These are phyloP conservation scores for Beverwykella pulmonaria DNA, from an alignment of 495 filamentous ascomycete species.

Conservation along the genomic window DNA sequence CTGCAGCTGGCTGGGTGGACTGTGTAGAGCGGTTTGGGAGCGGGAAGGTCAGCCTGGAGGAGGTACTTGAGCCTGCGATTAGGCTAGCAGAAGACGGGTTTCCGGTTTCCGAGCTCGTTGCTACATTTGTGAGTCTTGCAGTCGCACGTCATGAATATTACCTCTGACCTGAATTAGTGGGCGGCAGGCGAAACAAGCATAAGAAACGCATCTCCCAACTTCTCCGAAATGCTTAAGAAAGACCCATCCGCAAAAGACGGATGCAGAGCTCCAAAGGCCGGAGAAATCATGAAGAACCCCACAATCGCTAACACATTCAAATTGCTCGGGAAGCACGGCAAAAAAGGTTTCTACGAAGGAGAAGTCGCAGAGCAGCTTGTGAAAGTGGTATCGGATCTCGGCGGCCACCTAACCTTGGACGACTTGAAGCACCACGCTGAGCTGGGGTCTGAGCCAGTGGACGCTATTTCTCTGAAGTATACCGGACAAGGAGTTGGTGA, in stretches of 20 bases:
- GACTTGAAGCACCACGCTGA: slow-evolving; percentile 79
- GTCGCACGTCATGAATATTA: neutral
- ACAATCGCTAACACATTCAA: slow-evolving; percentile 81
- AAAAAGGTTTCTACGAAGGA: slow-evolving; percentile 89
- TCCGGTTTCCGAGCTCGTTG: slow-evolving; percentile 79
- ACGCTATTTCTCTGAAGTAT: slow-evolving; percentile 80
- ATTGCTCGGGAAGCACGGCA: slow-evolving; percentile 74
- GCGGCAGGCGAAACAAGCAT: slow-evolving; percentile 60
- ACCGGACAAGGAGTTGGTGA: slow-evolving; percentile 65
- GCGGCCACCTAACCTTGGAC: slow-evolving; percentile 75
- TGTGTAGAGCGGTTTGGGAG: slow-evolving; percentile 89
- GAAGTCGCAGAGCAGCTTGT: slow-evolving; percentile 76
- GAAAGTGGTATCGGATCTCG: slow-evolving; percentile 73
- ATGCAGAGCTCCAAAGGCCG: slow-evolving; percentile 69
- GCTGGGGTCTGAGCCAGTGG: slow-evolving; percentile 72
- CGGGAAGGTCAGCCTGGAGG: slow-evolving; percentile 73
- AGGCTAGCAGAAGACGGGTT: slow-evolving; percentile 87
- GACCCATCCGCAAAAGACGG: slow-evolving; percentile 67
- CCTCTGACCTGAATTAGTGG: slow-evolving; percentile 60
- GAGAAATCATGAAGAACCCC: slow-evolving; percentile 90
- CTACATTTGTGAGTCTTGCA: slow-evolving; percentile 62
- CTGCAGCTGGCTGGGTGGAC: slow-evolving; percentile 93
- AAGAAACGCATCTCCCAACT: slow-evolving; percentile 76
- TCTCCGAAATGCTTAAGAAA: slow-evolving; percentile 77
- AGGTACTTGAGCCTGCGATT: slow-evolving; percentile 83